phyloP scores from a whole-genome alignment of 257 asterid species.

The Verbascum thapsus region DNA sequence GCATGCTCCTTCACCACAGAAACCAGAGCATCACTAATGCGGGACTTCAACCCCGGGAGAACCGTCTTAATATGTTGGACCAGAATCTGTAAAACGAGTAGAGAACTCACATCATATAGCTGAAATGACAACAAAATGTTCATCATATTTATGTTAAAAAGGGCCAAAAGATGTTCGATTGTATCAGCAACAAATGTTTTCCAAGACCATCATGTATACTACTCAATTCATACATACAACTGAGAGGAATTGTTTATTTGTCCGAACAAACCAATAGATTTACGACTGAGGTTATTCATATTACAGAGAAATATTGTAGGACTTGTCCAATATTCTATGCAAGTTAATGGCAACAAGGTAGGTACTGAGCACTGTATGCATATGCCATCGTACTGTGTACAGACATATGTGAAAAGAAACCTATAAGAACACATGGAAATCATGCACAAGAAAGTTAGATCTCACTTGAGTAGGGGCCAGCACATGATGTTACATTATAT shows the following conservation, averaged over 20 bases:
- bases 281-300: no score
- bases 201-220: slow-evolving; percentile 16
- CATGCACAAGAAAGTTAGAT: slow-evolving; percentile 7
- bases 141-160: neutral
- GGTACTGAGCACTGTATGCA: neutral
- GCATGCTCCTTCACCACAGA: slow-evolving; percentile 95
- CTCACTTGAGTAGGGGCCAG: slow-evolving; percentile 17
- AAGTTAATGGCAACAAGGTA: neutral
- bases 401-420: neutral
- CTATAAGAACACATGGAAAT: slow-evolving; percentile 4
- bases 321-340: slow-evolving; percentile 2
- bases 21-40: slow-evolving; percentile 69
- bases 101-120: slow-evolving; percentile 22
- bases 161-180: slow-evolving; percentile 13
- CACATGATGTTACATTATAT: neutral
- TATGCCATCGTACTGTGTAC: slow-evolving; percentile 10
- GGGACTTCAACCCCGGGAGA: slow-evolving; percentile 94
- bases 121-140: slow-evolving; percentile 11
- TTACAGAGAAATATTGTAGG: slow-evolving; percentile 10
- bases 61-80: slow-evolving; percentile 84
- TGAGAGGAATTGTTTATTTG: no score
- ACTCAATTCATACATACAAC: no score
- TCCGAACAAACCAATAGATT: no score
- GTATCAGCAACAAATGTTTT: neutral
- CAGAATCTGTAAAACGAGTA: slow-evolving; percentile 54